Conservation (phyloP, 306 rosid species). For the Prunus mume region DNA sequence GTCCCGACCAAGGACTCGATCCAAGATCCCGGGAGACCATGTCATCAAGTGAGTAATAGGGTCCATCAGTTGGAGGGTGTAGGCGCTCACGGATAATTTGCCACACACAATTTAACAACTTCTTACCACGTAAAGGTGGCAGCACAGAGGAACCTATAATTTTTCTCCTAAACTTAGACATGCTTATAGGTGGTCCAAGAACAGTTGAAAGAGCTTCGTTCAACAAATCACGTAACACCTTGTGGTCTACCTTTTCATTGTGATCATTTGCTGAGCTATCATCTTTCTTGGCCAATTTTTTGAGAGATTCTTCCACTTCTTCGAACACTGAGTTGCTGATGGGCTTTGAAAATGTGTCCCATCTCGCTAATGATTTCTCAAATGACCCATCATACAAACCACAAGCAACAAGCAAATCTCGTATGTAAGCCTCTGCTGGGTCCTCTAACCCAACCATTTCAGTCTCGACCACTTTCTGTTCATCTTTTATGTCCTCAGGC, state of each 20-base stretch:
- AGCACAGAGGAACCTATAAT: constrained; percentile 33
- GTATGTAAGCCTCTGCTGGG: constrained; percentile 77
- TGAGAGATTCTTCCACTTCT: constrained; percentile 79
- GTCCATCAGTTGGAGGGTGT: constrained; percentile 44
- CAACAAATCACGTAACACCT: constrained; percentile 60
- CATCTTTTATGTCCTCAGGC: constrained; percentile 36
- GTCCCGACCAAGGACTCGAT: constrained; percentile 53
- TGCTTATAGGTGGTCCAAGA: constrained; percentile 54
- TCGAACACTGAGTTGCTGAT: constrained; percentile 68
- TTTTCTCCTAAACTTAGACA: constrained; percentile 55
- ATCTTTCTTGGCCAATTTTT: constrained; percentile 35
- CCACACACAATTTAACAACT: constrained; percentile 67
- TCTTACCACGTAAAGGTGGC: constrained; percentile 59
- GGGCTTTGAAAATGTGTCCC: constrained; percentile 59
- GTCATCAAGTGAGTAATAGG: constrained; percentile 49
- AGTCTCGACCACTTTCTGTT: constrained; percentile 43
- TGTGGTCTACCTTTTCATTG: constrained; percentile 49
- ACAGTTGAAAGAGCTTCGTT: constrained; percentile 72
- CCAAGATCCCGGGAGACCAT: constrained; percentile 64
- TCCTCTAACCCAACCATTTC: constrained; percentile 54
- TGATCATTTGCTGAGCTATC: constrained; percentile 39
- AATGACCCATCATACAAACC: constrained; percentile 85
- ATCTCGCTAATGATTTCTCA: constrained; percentile 53
- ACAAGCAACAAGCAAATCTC: constrained; percentile 81
- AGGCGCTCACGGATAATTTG: constrained; percentile 38